Evolutionary conservation across 2,329 filamentous ascomycete species (phyloP).

Genomic region (Neurospora crassa): DNA sequence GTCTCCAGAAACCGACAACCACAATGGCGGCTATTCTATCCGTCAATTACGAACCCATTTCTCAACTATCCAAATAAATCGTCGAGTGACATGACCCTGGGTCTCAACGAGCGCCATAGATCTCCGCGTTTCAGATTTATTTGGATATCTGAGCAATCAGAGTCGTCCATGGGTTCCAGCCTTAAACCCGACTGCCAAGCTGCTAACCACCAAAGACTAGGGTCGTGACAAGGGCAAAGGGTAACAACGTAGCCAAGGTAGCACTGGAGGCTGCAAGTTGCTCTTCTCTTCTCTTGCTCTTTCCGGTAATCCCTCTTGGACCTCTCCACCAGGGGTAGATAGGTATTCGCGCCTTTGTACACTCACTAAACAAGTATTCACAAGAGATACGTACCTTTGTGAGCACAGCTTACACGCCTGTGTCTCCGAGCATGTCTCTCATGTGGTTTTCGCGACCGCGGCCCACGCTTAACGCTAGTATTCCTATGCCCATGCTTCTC

Average conservation of each 20-base stretch:
- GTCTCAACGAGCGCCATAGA: conserved; percentile 10
- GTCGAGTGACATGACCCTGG: conserved; percentile 9
- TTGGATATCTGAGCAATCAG: conserved; percentile 14
- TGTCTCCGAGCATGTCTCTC: not conserved
- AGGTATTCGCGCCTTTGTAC: not conserved
- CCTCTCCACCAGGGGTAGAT: not conserved
- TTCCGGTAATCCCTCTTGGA: not conserved
- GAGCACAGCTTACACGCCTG: conserved; percentile 6
- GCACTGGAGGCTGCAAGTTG: not conserved
- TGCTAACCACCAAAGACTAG: conserved; percentile 1
- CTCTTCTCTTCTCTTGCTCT: not conserved
- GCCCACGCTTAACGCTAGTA: conserved; percentile 5
- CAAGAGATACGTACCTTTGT: conserved; percentile 10
- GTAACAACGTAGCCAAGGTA: not conserved
- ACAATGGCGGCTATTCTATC: conserved; percentile 1
- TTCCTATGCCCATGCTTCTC: conserved; percentile 9
- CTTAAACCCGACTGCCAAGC: conserved; percentile 3
- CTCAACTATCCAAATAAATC: conserved; percentile 6
- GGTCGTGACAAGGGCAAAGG: not conserved
- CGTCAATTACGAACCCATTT: not conserved
- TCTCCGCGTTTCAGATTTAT: conserved; percentile 24
- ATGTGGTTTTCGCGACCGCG: conserved; percentile 2
- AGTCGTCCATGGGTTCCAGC: conserved; percentile 14
- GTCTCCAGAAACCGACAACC: not conserved
- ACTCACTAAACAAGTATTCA: not conserved